Evolutionary conservation across 108 stramenopile species (phyloP).

Genomic region (Nitzschia sp.): DNA sequence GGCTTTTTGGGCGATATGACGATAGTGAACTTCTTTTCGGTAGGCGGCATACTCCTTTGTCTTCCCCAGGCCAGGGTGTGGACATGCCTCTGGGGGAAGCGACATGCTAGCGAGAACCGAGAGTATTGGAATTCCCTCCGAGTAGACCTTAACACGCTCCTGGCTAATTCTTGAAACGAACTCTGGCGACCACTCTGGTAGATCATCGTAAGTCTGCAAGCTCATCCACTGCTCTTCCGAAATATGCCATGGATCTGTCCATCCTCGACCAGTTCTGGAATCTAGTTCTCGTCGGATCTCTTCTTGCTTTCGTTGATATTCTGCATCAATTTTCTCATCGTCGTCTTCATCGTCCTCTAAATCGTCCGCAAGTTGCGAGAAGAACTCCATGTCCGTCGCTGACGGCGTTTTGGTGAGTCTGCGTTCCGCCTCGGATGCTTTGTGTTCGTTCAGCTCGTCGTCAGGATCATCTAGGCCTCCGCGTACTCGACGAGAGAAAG

Average conservation of each 20-base stretch:
- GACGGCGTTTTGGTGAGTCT: neutral
- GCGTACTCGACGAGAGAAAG: slow-evolving; percentile 11
- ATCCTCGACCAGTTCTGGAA: slow-evolving; percentile 53
- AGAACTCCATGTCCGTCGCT: slow-evolving; percentile 26
- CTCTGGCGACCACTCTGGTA: slow-evolving; percentile 73
- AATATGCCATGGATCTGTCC: slow-evolving; percentile 62
- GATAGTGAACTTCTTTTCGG: slow-evolving; percentile 32
- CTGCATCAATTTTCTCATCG: slow-evolving; percentile 14
- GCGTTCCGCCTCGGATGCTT: neutral
- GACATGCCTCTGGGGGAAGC: slow-evolving; percentile 41
- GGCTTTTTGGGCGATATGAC: slow-evolving; percentile 39
- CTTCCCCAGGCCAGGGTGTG: slow-evolving; percentile 52
- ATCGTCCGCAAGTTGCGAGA: slow-evolving; percentile 13
- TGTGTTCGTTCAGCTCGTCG: slow-evolving; percentile 12
- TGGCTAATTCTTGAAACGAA: slow-evolving; percentile 58
- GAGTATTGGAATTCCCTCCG: slow-evolving; percentile 69
- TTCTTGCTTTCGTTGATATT: slow-evolving; percentile 34
- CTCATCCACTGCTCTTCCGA: slow-evolving; percentile 69
- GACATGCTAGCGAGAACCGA: slow-evolving; percentile 41
- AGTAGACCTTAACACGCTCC: slow-evolving; percentile 62
- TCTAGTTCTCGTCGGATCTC: slow-evolving; percentile 53
- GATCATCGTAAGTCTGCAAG: slow-evolving; percentile 44
- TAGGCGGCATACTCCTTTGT: slow-evolving; percentile 51
- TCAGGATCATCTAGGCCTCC: slow-evolving; percentile 19
- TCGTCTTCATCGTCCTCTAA: slow-evolving; percentile 23